These are phyloP conservation scores for Colletotrichum sojae DNA, from an alignment of 2,329 filamentous ascomycete genomes.

Conservation along the genomic window DNA sequence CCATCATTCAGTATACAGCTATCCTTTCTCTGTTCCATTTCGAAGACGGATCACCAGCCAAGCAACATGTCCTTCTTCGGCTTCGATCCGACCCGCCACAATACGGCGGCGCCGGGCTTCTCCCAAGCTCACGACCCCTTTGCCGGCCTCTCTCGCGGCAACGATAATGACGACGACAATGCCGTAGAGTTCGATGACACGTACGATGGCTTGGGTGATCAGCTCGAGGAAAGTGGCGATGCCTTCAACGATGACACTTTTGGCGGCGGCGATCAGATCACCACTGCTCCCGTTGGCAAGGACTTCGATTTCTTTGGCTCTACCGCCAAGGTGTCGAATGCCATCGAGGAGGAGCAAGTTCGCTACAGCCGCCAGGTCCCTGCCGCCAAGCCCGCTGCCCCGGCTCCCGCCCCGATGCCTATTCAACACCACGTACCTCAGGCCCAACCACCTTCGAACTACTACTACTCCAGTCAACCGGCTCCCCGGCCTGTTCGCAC, in stretches of 20 bases:
- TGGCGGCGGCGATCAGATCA: constrained; percentile 61
- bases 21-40: constrained; percentile 15
- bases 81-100: constrained; percentile 81
- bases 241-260: constrained; percentile 98
- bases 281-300: constrained; percentile 76
- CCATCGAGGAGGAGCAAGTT: constrained; percentile 91
- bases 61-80: constrained; percentile 90
- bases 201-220: constrained; percentile 93
- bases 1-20: constrained; percentile 33
- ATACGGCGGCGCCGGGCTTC: constrained; percentile 82
- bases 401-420: constrained; percentile 49
- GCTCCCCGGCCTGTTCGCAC: constrained; percentile 71
- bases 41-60: constrained; percentile 24
- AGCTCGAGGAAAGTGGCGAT: constrained; percentile 92
- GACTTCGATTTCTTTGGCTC: constrained; percentile 98
- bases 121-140: constrained; percentile 89
- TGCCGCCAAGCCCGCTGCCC: constrained; percentile 56
- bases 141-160: constrained; percentile 79
- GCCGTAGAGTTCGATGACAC: constrained; percentile 92
- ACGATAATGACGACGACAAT: constrained; percentile 70
- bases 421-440: constrained; percentile 46
- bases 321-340: constrained; percentile 88
- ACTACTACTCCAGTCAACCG: constrained; percentile 57
- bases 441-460: constrained; percentile 30
- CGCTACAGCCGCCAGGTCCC: constrained; percentile 84